Evolutionary conservation across 257 asterid genomes (phyloP).

Genomic region (Salvia splendens): DNA sequence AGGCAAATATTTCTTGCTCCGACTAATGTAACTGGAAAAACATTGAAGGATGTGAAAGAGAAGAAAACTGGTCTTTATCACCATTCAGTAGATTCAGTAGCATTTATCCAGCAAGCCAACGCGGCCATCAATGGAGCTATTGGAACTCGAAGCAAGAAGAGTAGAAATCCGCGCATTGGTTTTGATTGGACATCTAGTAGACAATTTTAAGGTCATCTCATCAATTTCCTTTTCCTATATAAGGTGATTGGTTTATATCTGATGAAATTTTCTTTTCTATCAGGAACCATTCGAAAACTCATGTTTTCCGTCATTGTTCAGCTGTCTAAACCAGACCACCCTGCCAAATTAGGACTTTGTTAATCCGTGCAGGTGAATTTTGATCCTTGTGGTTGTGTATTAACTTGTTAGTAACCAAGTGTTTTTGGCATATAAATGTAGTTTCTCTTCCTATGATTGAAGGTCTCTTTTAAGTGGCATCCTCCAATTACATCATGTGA

Average conservation of each 20-base stretch:
- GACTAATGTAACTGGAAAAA: slow-evolving; percentile 76
- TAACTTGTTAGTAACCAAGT: no score
- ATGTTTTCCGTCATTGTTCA: slow-evolving; percentile 11
- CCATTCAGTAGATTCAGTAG: slow-evolving; percentile 38
- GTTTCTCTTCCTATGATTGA: no score
- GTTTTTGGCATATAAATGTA: no score
- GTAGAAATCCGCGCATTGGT: slow-evolving; percentile 1
- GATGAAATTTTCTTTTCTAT: slow-evolving; percentile 28
- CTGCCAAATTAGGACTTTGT: slow-evolving; percentile 36
- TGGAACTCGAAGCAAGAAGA: slow-evolving; percentile 46
- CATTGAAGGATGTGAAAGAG: slow-evolving; percentile 66
- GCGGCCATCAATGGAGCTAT: slow-evolving; percentile 55
- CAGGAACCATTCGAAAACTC: slow-evolving; percentile 49
- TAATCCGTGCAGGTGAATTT: slow-evolving; percentile 47
- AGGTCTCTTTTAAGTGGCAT: slow-evolving; percentile 52
- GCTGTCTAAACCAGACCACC: slow-evolving; percentile 13
- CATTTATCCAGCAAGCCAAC: slow-evolving; percentile 50
- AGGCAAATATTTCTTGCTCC: slow-evolving; percentile 70
- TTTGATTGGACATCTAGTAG: slow-evolving; percentile 35
- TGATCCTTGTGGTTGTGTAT: neutral
- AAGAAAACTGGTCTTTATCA: slow-evolving; percentile 46
- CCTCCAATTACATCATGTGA: slow-evolving; percentile 51
- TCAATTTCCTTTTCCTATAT: neutral
- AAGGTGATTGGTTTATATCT: neutral
- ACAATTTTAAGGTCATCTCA: slow-evolving; percentile 28